Evolutionary conservation across 129 eudicot genomes (phyloP), one percentile per base, ranked within the genome.

Genomic region (Artemisia argyi): DNA sequence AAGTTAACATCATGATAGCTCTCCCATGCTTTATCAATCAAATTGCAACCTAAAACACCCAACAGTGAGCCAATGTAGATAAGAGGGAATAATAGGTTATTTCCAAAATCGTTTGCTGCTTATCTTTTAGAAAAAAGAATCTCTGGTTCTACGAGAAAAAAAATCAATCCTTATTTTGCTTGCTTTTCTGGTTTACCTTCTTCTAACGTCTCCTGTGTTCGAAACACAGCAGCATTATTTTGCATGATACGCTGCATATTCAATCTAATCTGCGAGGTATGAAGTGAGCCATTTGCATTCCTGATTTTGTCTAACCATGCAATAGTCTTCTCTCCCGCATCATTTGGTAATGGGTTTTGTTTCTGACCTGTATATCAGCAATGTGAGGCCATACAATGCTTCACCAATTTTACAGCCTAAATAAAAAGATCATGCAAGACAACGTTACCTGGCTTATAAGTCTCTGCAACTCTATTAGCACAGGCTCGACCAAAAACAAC

Each of bases 401-500:
- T 39, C 46, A 66, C 15, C 11, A 35, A 19, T n/a, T 62, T 35
- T 61, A 74, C 3, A 66, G 14, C 56, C 14, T 19, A 70, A 47
- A 18, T 61, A 55, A 10, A 64, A 16, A 16, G 44, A 64, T 32
- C 51, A 51, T 13, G 62, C 7, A 42, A 62, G 30, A 48, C 17
- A 64, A 48, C 42, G 74, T 68, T 17, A 81, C 98, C 98, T 82
- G 97, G 99, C 61, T 53, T 82, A 39, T 76, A 87, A 74, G 90
- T 83, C 83, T 94, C 96, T 24, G 99, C 99, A 69, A 94, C 96
- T 75, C 99, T 86, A 75, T 94, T 94, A 42, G 99, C 99, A 88
- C 99, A 94, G 68, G 99, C 99, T 51, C 99, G 88, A 18, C 99
- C 99, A 68, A 94, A 94, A 62, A 94, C 99, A 79, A 94, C 97